phyloP scores from a whole-genome alignment of 306 rosid species.

The Fagus crenata region DNA sequence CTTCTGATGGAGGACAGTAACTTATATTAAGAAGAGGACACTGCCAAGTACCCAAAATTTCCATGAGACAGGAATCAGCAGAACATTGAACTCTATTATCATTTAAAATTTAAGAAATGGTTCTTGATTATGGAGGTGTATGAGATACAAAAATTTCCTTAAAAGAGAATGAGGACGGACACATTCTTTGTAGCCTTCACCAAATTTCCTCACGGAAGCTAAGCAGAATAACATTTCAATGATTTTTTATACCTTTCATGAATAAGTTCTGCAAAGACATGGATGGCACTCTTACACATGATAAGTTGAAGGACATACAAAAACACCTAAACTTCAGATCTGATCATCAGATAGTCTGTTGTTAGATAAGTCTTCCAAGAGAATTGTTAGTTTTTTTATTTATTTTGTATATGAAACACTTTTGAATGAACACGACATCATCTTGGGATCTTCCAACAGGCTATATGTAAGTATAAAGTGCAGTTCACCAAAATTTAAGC shows the following conservation, averaged over 20 bases:
- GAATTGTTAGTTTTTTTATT: too few relatives aligned
- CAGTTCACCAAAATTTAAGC: not conserved
- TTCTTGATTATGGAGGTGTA: not conserved
- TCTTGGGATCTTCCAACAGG: too few relatives aligned
- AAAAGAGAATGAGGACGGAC: not conserved
- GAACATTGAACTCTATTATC: not conserved
- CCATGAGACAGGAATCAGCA: conserved; percentile 3
- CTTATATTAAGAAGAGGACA: conserved; percentile 89
- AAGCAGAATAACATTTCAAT: not conserved
- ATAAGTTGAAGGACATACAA: not conserved
- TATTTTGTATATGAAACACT: not conserved
- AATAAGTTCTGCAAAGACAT: not conserved
- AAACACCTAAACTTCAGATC: not conserved
- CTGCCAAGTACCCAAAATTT: conserved; percentile 39
- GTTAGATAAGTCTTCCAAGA: too few relatives aligned
- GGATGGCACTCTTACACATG: not conserved
- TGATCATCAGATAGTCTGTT: not conserved
- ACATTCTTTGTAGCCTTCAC: not conserved
- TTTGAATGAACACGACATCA: too few relatives aligned
- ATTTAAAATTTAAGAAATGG: not conserved
- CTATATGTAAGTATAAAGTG: not conserved
- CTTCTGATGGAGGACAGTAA: conserved; percentile 84
- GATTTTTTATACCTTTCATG: not conserved
- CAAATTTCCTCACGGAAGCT: not conserved
- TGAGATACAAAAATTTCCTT: not conserved